phyloP scores from a whole-genome alignment of 2,329 filamentous ascomycete genomes.

The Calonectria montana region DNA sequence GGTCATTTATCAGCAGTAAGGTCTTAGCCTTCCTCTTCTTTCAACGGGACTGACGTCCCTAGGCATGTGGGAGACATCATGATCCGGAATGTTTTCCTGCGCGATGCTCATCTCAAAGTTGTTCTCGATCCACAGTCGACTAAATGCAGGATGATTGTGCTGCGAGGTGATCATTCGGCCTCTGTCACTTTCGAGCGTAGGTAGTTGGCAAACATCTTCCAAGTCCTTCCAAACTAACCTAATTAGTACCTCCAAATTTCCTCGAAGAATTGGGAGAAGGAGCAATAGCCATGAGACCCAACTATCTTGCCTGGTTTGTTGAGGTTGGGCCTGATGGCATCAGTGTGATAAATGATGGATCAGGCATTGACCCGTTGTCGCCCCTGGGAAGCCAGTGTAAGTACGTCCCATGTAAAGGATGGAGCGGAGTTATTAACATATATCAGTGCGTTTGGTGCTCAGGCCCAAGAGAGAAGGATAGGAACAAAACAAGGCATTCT shows the following conservation, averaged over 20 bases:
- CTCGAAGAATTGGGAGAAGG: background rate
- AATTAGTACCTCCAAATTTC: background rate
- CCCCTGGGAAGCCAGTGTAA: background rate
- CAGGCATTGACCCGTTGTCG: background rate
- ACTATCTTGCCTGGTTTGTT: background rate
- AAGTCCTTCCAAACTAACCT: background rate
- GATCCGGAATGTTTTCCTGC: background rate
- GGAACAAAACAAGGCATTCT: no score
- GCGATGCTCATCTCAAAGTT: background rate
- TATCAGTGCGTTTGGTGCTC: background rate
- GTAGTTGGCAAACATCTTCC: background rate
- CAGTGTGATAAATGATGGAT: background rate
- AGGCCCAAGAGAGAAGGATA: no score
- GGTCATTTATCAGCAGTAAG: background rate
- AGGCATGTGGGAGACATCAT: background rate
- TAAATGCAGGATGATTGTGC: background rate
- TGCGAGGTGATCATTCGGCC: background rate
- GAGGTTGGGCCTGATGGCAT: background rate
- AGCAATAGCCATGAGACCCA: background rate
- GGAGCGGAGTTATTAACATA: background rate
- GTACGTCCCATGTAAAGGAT: background rate
- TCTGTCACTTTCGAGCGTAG: background rate
- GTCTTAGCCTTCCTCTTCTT: background rate
- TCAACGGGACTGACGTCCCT: background rate
- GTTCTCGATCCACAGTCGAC: background rate